Evolutionary conservation across 306 rosid genomes (phyloP).

Genomic region (Leucaena leucocephala): DNA sequence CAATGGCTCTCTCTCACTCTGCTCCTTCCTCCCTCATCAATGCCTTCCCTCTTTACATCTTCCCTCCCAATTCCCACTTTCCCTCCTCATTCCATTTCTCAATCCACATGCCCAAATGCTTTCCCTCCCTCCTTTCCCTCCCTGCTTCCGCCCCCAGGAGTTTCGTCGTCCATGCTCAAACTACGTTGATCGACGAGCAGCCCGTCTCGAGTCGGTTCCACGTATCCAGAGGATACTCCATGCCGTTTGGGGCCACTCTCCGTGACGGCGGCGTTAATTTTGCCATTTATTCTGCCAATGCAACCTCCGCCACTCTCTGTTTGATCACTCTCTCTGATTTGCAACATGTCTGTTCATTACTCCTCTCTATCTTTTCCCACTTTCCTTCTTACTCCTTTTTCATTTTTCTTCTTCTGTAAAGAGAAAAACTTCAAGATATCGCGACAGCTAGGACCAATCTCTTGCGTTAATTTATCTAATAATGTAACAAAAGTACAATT

Average conservation of each 20-base stretch:
- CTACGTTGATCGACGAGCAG: constrained; percentile 39
- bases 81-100: constrained; percentile 10
- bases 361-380: background rate
- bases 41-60: constrained; percentile 22
- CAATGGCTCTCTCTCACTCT: constrained; percentile 36
- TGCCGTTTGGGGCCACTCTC: constrained; percentile 70
- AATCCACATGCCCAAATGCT: background rate
- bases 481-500: background rate
- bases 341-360: constrained; percentile 46
- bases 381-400: background rate
- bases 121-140: background rate
- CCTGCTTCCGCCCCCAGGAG: background rate
- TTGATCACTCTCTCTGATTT: constrained; percentile 66
- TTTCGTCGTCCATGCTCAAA: constrained; percentile 21
- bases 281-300: constrained; percentile 68
- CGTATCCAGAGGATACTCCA: constrained; percentile 56
- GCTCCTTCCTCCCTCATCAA: background rate
- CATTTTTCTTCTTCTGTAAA: background rate
- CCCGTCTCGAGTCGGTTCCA: constrained; percentile 51
- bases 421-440: background rate
- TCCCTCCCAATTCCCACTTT: background rate
- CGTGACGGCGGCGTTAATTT: constrained; percentile 78
- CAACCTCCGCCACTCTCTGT: constrained; percentile 72
- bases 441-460: background rate
- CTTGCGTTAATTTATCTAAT: background rate